Conservation (phyloP, 2,329 filamentous ascomycete genomes). For the Neoascochyta sp. region DNA sequence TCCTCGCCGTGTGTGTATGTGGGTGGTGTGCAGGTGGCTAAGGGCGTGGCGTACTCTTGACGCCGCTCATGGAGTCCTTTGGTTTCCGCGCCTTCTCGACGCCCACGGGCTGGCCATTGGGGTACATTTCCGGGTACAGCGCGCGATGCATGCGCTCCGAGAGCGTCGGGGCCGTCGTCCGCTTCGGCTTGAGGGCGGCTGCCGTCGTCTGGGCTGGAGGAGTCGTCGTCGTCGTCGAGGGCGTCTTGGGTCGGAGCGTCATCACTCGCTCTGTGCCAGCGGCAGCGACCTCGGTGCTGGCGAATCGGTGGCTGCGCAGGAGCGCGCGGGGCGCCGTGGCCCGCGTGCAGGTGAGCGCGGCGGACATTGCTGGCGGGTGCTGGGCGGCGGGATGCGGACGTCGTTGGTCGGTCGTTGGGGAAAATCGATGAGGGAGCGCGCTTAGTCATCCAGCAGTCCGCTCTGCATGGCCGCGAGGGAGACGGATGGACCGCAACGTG, state of each 20-base stretch:
- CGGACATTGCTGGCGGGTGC: slow-evolving; percentile 50
- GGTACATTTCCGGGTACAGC: slow-evolving; percentile 14
- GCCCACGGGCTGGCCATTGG: slow-evolving; percentile 4
- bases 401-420: slow-evolving; percentile 9
- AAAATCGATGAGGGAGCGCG: slow-evolving; percentile 15
- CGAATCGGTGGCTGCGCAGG: slow-evolving; percentile 16
- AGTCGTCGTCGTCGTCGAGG: slow-evolving; percentile 2
- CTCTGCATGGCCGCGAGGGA: too few species aligned
- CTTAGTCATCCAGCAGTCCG: slow-evolving; percentile 8
- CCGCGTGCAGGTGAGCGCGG: slow-evolving; percentile 56
- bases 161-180: slow-evolving; percentile 3
- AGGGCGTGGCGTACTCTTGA: slow-evolving; percentile 6
- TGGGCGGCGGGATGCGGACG: slow-evolving; percentile 5
- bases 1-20: neutral
- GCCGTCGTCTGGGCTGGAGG: neutral
- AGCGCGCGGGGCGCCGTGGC: slow-evolving; percentile 42
- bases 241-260: slow-evolving; percentile 8
- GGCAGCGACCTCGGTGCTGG: slow-evolving; percentile 17
- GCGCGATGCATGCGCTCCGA: slow-evolving; percentile 19
- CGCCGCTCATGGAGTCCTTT: slow-evolving; percentile 1
- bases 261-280: slow-evolving; percentile 6
- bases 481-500: too few species aligned
- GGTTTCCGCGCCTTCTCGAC: slow-evolving; percentile 4
- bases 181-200: neutral
- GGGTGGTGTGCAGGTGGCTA: neutral